Percentiles rank a stretch among this genome's conserved stretches.
These are phyloP conservation scores for Choanephora cucurbitarum DNA, from an alignment of 371 early-diverging fungal species.

Conservation along the genomic window DNA sequence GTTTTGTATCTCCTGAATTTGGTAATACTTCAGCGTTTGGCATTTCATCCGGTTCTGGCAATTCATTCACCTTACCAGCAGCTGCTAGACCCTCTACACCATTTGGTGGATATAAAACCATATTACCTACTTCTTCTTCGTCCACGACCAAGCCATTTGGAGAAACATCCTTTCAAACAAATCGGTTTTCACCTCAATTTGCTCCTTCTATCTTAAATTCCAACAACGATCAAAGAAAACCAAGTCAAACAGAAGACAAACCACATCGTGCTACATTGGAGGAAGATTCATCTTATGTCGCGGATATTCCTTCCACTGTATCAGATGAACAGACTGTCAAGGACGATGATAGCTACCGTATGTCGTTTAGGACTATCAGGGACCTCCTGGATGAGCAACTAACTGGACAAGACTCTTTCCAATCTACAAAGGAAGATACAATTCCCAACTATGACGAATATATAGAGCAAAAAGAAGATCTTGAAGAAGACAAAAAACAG, in stretches of 20 bases:
- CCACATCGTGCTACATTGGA: too few relatives aligned
- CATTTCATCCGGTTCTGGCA: background rate
- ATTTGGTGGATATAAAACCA: background rate
- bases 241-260: background rate
- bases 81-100: background rate
- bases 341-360: background rate
- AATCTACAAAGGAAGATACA: too few relatives aligned
- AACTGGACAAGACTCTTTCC: too few relatives aligned
- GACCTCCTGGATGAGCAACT: too few relatives aligned
- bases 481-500: too few relatives aligned
- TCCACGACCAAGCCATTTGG: conserved; percentile 6
- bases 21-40: conserved; percentile 19
- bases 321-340: background rate
- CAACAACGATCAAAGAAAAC: background rate
- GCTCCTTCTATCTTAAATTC: conserved; percentile 1
- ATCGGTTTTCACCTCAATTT: background rate
- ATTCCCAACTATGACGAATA: too few relatives aligned
- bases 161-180: background rate
- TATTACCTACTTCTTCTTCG: background rate
- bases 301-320: background rate
- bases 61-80: background rate
- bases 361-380: too few relatives aligned
- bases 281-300: too few relatives aligned
- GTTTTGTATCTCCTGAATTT: conserved; percentile 14
- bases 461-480: conserved; percentile 1